phyloP scores from a whole-genome alignment of 2,329 filamentous ascomycete genomes.

The Escovopsis sp. region DNA sequence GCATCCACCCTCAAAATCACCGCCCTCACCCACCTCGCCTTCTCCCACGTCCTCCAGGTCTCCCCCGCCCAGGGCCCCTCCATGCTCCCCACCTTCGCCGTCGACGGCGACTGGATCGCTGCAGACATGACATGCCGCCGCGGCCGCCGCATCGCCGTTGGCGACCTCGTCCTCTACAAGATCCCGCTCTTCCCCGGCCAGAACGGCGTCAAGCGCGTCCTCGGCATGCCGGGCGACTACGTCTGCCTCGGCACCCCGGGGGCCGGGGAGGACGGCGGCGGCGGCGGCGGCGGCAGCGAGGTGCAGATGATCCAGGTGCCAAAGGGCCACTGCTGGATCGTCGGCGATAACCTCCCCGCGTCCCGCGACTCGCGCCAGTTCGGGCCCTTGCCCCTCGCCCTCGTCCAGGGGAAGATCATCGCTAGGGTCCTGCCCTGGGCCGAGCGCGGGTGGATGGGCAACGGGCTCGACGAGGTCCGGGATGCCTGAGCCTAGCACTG shows the following conservation, averaged over 20 bases:
- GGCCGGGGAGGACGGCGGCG: too few species aligned
- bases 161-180: conserved; percentile 68
- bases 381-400: conserved; percentile 71
- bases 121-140: conserved; percentile 52
- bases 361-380: conserved; percentile 79
- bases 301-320: conserved; percentile 60
- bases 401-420: conserved; percentile 73
- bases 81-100: conserved; percentile 75
- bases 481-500: too few species aligned
- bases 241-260: conserved; percentile 48
- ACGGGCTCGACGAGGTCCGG: conserved; percentile 10
- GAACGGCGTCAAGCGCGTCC: conserved; percentile 62
- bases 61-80: conserved; percentile 55
- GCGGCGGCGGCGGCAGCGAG: conserved; percentile 22
- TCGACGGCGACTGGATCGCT: conserved; percentile 52
- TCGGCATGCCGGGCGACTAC: conserved; percentile 64
- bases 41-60: conserved; percentile 47
- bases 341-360: conserved; percentile 72
- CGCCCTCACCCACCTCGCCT: conserved; percentile 28
- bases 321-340: conserved; percentile 79
- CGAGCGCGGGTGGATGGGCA: conserved; percentile 36
- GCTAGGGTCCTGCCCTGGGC: conserved; percentile 41
- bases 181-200: conserved; percentile 53
- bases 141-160: conserved; percentile 53
- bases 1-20: conserved; percentile 22